Evolutionary conservation across 1,284 basidiomycete species (phyloP).

Genomic region (Heterobasidion parviporum): DNA sequence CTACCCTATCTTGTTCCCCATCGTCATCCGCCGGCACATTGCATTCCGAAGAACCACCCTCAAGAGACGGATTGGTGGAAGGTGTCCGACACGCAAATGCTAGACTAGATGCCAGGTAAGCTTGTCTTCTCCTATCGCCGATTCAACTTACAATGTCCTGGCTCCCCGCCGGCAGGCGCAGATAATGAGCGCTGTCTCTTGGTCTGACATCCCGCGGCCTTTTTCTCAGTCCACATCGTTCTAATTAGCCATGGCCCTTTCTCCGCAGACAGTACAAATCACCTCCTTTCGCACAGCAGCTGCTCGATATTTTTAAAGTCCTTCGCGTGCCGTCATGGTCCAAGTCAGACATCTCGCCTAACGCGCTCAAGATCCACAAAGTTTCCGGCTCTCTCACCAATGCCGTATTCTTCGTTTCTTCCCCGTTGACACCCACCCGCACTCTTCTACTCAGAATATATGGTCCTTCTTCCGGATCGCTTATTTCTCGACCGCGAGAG

Average conservation of each 20-base stretch:
- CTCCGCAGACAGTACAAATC: conserved; percentile 59
- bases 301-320: conserved; percentile 46
- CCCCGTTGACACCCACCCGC: conserved; percentile 39
- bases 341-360: conserved; percentile 33
- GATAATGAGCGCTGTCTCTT: conserved; percentile 5
- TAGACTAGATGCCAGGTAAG: conserved; percentile 70
- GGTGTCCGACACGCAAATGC: conserved; percentile 57
- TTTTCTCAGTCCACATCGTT: conserved; percentile 6
- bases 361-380: conserved; percentile 60
- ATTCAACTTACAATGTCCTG: conserved; percentile 8
- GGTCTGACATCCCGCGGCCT: conserved; percentile 8
- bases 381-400: conserved; percentile 92
- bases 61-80: conserved; percentile 43
- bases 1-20: conserved; percentile 16
- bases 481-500: conserved; percentile 82
- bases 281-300: conserved; percentile 43
- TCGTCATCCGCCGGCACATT: conserved; percentile 36
- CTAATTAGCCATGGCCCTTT: conserved; percentile 12
- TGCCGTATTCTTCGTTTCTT: conserved; percentile 88
- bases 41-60: conserved; percentile 23
- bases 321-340: conserved; percentile 56
- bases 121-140: conserved; percentile 15
- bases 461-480: conserved; percentile 74
- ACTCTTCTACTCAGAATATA: conserved; percentile 86
- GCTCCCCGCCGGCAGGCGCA: not conserved